Evolutionary conservation across 2,329 filamentous ascomycete genomes (phyloP), one percentile per base, ranked within the genome.

Genomic region (Albifimbria verrucaria): DNA sequence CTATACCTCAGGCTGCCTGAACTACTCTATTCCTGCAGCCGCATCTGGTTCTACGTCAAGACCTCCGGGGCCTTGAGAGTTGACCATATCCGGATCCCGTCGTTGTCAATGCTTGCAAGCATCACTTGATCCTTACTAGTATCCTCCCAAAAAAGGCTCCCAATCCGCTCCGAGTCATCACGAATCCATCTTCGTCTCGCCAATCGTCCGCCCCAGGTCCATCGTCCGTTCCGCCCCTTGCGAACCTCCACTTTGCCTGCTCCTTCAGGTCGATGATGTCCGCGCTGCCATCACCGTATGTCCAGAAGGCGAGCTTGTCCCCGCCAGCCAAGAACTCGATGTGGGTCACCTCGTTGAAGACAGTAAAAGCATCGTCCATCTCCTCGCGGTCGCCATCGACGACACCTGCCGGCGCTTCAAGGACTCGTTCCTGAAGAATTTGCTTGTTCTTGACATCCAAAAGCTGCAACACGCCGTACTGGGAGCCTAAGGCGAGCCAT

Each of bases 241-340:
- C 52, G 28, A 55, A 55, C 23, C 52, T 47, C 49, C 49, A 52
- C 28, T 55, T 55, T 9, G 49, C 12, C 21, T 52, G 20, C 17
- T 24, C 18, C 3, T 17, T 20, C 2, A 55, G 2, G 25, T 55
- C 52, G 18, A 32, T 46, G 15, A 55, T 49, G 20, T 55, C 52
- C 22, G 39, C 24, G 36, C 52, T 55, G 20, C 39, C 32, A 12
- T 55, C 52, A 4, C 52, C 49, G 7, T 45, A 5, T 12, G 41
- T 18, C 41, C 41, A 43, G n/a, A 43, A 18, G 20, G 22, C 47
- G 11, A 53, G 10, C 39, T 53, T 50, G 5, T 32, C 9, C 3
- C 51, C 51, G 6, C 20, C n/a, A 23, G 44, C 51, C 7, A 48
- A 39, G 22, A 49, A 53, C 11, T 26, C 20, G 4, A 53, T 41